Percentiles rank a stretch among this genome's conserved stretches.
Evolutionary conservation across 805 yeast genomes (phyloP).

Genomic region (Candida anglica): DNA sequence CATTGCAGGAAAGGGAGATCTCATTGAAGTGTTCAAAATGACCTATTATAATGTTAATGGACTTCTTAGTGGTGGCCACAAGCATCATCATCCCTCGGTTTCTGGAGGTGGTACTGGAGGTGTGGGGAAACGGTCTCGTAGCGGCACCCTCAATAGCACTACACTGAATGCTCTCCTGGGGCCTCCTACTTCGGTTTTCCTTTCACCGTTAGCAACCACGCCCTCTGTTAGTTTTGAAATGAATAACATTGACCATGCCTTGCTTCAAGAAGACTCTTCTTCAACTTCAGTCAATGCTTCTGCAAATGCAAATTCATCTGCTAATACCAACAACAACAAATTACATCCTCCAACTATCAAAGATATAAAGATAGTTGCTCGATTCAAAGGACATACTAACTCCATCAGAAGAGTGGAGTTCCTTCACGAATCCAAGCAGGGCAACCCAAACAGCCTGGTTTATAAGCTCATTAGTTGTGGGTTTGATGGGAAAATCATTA

Average conservation of each 20-base stretch:
- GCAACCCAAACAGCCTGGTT: constrained; percentile 8
- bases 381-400: constrained; percentile 39
- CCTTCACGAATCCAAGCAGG: constrained; percentile 10
- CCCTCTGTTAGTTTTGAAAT: constrained; percentile 21
- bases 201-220: constrained; percentile 18
- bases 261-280: neutral
- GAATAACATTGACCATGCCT: constrained; percentile 10
- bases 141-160: constrained; percentile 34
- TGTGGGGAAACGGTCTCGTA: constrained; percentile 30
- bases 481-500: constrained; percentile 33
- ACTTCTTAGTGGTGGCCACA: constrained; percentile 14
- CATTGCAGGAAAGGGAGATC: constrained; percentile 53
- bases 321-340: neutral
- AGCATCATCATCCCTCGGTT: constrained; percentile 6
- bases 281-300: neutral
- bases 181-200: constrained; percentile 5
- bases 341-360: constrained; percentile 31
- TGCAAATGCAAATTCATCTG: constrained; percentile 4
- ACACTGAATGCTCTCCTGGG: constrained; percentile 11
- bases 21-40: constrained; percentile 37
- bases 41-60: constrained; percentile 39
- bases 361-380: constrained; percentile 30
- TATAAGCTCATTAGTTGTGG: constrained; percentile 38
- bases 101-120: constrained; percentile 4
- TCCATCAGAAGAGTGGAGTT: constrained; percentile 28